A percentile compares a stretch with the other conserved stretches of the same genome.
Evolutionary conservation across 2,329 filamentous ascomycete species (phyloP).

Genomic region (Ambrosiella xylebori): DNA sequence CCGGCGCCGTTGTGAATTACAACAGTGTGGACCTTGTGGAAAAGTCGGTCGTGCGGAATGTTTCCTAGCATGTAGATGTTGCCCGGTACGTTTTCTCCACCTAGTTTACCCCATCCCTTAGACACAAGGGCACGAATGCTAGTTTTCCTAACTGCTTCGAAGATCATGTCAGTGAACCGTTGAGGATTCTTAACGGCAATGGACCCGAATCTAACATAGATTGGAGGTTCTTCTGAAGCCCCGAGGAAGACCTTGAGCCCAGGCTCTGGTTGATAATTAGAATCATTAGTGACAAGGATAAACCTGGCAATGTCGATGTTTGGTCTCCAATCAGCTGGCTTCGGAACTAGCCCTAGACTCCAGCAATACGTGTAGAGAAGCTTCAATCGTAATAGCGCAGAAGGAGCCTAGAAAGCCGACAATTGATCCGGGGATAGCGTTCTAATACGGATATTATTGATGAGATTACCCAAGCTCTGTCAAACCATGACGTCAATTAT

Average conservation of each 20-base stretch:
- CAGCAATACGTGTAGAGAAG: constrained; percentile 62
- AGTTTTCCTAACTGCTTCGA: constrained; percentile 45
- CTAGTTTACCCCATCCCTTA: constrained; percentile 60
- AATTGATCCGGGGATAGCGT: constrained; percentile 57
- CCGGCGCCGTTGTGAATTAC: constrained; percentile 67
- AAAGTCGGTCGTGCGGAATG: constrained; percentile 62
- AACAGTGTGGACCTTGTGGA: constrained; percentile 46
- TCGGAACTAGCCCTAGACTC: constrained; percentile 48
- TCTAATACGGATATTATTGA: constrained; percentile 56
- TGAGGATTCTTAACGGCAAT: constrained; percentile 61
- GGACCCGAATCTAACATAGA: constrained; percentile 63
- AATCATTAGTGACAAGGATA: constrained; percentile 55
- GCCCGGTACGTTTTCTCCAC: constrained; percentile 39
- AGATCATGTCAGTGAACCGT: constrained; percentile 51
- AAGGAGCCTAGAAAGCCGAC: constrained; percentile 60
- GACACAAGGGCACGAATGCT: constrained; percentile 56
- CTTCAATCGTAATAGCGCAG: constrained; percentile 52
- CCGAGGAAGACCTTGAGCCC: constrained; percentile 38
- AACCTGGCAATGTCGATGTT: constrained; percentile 63
- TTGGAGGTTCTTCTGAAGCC: constrained; percentile 34
- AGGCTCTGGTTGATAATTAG: constrained; percentile 39
- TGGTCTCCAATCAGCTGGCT: constrained; percentile 49
- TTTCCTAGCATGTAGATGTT: constrained; percentile 58
- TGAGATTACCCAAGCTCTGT: constrained; percentile 69
- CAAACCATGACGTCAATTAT: constrained; percentile 77